phyloP scores from a whole-genome alignment of 1,284 basidiomycete genomes.

The Athelia sp. region DNA sequence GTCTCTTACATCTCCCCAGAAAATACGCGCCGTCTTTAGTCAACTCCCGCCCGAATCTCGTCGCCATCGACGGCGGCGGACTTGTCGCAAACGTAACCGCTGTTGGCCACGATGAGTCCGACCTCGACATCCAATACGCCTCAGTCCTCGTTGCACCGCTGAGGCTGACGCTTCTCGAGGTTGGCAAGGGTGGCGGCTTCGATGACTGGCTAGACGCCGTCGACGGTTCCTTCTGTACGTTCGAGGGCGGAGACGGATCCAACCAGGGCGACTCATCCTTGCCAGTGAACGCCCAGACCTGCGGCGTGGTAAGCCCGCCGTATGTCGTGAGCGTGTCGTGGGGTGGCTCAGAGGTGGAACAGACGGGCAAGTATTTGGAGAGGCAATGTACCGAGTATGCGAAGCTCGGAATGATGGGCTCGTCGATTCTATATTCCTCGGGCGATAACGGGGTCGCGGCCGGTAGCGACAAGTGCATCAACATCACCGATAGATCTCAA shows the following conservation, averaged over 20 bases:
- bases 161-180: slow-evolving; percentile 38
- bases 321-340: slow-evolving; percentile 56
- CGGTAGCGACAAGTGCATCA: slow-evolving; percentile 25
- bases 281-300: slow-evolving; percentile 16
- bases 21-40: slow-evolving; percentile 20
- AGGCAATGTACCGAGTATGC: slow-evolving; percentile 56
- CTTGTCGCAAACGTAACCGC: slow-evolving; percentile 24
- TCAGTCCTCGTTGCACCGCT: slow-evolving; percentile 36
- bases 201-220: slow-evolving; percentile 42
- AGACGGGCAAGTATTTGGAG: slow-evolving; percentile 38
- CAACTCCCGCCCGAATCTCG: slow-evolving; percentile 19
- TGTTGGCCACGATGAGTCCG: slow-evolving; percentile 39
- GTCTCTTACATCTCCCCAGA: no score
- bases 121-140: slow-evolving; percentile 47
- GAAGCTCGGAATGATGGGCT: slow-evolving; percentile 38
- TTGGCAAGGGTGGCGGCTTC: slow-evolving; percentile 28
- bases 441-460: slow-evolving; percentile 36
- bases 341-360: slow-evolving; percentile 39
- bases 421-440: slow-evolving; percentile 33
- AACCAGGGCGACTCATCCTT: slow-evolving; percentile 18
- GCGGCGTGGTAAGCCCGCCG: slow-evolving; percentile 45
- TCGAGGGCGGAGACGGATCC: slow-evolving; percentile 57
- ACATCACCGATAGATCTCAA: slow-evolving; percentile 17
- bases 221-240: slow-evolving; percentile 52
- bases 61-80: slow-evolving; percentile 34